Conservation (phyloP, 257 asterid genomes). For the Solanum lycopersicoides region DNA sequence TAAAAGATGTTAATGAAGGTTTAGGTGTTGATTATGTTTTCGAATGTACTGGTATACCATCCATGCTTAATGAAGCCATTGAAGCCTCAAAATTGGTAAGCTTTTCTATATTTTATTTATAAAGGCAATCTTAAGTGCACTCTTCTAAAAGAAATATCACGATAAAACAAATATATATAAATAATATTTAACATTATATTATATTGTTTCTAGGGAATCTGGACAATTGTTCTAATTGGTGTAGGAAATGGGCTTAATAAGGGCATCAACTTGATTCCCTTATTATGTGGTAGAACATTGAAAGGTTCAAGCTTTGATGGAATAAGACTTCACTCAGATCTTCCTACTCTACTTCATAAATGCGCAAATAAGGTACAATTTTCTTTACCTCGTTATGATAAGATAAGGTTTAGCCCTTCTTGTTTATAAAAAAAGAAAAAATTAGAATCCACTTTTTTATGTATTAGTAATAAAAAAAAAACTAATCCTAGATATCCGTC, state of each 20-base stretch:
- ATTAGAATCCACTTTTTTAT: too few species aligned
- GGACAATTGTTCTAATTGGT: conserved; percentile 13
- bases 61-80: not conserved
- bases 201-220: conserved; percentile 7
- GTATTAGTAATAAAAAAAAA: too few species aligned
- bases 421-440: too few species aligned
- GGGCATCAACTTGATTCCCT: conserved; percentile 32
- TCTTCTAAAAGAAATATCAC: not conserved
- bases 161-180: too few species aligned
- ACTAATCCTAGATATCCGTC: too few species aligned
- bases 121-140: too few species aligned
- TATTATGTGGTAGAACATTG: conserved; percentile 51
- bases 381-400: too few species aligned
- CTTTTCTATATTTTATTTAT: too few species aligned
- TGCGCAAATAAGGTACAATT: conserved; percentile 44
- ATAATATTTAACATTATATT: not conserved
- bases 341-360: conserved; percentile 42
- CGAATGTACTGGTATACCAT: not conserved
- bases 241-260: conserved; percentile 6
- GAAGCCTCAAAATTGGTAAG: not conserved
- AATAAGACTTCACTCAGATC: conserved; percentile 48
- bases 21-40: not conserved
- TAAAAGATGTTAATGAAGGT: not conserved
- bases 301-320: conserved; percentile 60
- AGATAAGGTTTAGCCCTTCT: too few species aligned